These are phyloP conservation scores for Coniochaeta sp. DNA, from an alignment of 2,329 filamentous ascomycete genomes.

Conservation along the genomic window DNA sequence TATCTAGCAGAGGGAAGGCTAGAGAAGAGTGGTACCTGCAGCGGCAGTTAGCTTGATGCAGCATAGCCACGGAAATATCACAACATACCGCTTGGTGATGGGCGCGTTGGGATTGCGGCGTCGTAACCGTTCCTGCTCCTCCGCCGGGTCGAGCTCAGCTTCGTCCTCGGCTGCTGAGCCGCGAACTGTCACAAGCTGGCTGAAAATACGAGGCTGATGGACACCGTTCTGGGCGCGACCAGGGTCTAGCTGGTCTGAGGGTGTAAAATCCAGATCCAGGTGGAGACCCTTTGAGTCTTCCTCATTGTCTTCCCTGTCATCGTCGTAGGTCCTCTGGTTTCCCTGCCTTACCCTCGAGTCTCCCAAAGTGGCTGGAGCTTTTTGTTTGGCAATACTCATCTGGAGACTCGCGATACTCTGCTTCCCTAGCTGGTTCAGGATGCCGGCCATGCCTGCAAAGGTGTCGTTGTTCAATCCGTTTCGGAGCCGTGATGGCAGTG, in stretches of 20 bases:
- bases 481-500: constrained; percentile 65
- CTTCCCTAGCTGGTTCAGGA: constrained; percentile 67
- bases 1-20: constrained; percentile 71
- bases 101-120: constrained; percentile 17
- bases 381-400: constrained; percentile 46
- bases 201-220: constrained; percentile 30
- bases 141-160: constrained; percentile 15
- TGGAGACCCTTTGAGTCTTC: constrained; percentile 19
- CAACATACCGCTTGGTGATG: constrained; percentile 15
- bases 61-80: background rate
- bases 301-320: constrained; percentile 17
- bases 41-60: constrained; percentile 1
- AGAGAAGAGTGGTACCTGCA: constrained; percentile 45
- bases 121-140: constrained; percentile 13
- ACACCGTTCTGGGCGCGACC: constrained; percentile 13
- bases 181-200: constrained; percentile 28
- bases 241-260: constrained; percentile 26
- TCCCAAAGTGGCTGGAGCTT: constrained; percentile 8
- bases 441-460: constrained; percentile 55
- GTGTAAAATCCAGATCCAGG: constrained; percentile 32
- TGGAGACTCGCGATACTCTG: constrained; percentile 71
- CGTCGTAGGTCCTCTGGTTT: constrained; percentile 9
- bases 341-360: constrained; percentile 16
- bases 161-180: constrained; percentile 18
- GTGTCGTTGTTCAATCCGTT: constrained; percentile 36